These are phyloP conservation scores for Clonostachys rhizophaga DNA, from an alignment of 2,329 filamentous ascomycete species.

Conservation along the genomic window DNA sequence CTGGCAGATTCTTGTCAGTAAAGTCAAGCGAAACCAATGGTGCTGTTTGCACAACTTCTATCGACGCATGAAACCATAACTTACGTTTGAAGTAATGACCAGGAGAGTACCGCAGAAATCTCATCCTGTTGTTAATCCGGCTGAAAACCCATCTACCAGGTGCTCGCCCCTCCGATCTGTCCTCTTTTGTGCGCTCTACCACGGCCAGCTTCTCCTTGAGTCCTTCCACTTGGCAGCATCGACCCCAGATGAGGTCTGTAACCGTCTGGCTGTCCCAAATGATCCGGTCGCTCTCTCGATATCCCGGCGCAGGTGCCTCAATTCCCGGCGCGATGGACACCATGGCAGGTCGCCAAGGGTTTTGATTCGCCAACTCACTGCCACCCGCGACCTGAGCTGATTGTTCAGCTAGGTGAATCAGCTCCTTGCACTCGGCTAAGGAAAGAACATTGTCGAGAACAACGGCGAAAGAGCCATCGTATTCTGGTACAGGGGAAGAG, in stretches of 20 bases:
- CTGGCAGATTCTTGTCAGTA: conserved; percentile 18
- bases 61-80: conserved; percentile 4
- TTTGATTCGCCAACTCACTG: neutral
- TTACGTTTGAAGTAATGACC: conserved; percentile 67
- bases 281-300: conserved; percentile 70
- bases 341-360: conserved; percentile 62
- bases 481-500: conserved; percentile 40
- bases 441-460: conserved; percentile 56
- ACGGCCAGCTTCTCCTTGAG: conserved; percentile 31
- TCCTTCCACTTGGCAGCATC: conserved; percentile 41
- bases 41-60: too few species aligned
- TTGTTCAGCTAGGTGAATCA: conserved; percentile 47
- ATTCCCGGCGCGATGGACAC: conserved; percentile 60
- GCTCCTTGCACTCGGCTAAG: conserved; percentile 50
- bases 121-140: conserved; percentile 66
- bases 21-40: too few species aligned
- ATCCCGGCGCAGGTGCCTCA: conserved; percentile 51
- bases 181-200: conserved; percentile 15
- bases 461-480: conserved; percentile 47
- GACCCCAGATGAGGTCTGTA: conserved; percentile 57
- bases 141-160: conserved; percentile 32
- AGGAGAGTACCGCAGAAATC: conserved; percentile 67
- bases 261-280: conserved; percentile 66
- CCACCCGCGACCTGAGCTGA: conserved; percentile 19
- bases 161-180: conserved; percentile 3